A percentile compares a stretch with the other conserved stretches of the same genome.
Evolutionary conservation across 805 yeast genomes (phyloP).

Genomic region (Metschnikowia orientalis): DNA sequence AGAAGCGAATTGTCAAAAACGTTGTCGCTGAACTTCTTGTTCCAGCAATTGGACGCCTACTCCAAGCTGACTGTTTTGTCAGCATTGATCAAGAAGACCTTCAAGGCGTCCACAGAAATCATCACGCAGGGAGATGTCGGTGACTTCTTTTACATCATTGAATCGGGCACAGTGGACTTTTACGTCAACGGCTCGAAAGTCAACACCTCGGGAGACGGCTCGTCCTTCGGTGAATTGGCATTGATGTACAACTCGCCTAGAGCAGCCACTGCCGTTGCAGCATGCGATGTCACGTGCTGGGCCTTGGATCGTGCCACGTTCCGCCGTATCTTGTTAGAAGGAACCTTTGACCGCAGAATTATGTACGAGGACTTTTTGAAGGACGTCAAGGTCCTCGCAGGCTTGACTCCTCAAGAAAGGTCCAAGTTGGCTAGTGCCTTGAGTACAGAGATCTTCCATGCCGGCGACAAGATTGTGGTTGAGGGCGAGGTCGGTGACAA

Average conservation of each 20-base stretch:
- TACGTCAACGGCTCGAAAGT: conserved; percentile 68
- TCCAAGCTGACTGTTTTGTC: conserved; percentile 72
- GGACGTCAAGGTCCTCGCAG: conserved; percentile 75
- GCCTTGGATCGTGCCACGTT: conserved; percentile 91
- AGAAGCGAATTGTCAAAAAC: conserved; percentile 61
- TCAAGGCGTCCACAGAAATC: conserved; percentile 56
- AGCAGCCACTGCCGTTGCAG: conserved; percentile 86
- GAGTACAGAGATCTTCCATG: conserved; percentile 64
- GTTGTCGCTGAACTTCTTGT: conserved; percentile 78
- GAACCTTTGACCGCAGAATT: conserved; percentile 83
- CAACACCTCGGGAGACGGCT: conserved; percentile 74
- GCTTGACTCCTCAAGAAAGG: conserved; percentile 74
- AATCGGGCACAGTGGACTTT: conserved; percentile 78
- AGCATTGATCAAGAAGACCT: conserved; percentile 74
- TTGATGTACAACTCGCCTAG: conserved; percentile 96
- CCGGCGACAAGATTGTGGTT: conserved; percentile 69
- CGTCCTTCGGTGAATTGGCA: conserved; percentile 95
- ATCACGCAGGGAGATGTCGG: conserved; percentile 94
- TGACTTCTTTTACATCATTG: conserved; percentile 84
- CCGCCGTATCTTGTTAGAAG: conserved; percentile 84
- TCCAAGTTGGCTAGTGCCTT: conserved; percentile 93
- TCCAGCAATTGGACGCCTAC: conserved; percentile 75
- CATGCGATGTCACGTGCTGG: conserved; percentile 68
- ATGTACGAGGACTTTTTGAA: conserved; percentile 86
- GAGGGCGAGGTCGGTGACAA: conserved; percentile 71